Base-by-base conservation (phyloP, 257 asterid species). In the Petrea volubilis region DNA sequence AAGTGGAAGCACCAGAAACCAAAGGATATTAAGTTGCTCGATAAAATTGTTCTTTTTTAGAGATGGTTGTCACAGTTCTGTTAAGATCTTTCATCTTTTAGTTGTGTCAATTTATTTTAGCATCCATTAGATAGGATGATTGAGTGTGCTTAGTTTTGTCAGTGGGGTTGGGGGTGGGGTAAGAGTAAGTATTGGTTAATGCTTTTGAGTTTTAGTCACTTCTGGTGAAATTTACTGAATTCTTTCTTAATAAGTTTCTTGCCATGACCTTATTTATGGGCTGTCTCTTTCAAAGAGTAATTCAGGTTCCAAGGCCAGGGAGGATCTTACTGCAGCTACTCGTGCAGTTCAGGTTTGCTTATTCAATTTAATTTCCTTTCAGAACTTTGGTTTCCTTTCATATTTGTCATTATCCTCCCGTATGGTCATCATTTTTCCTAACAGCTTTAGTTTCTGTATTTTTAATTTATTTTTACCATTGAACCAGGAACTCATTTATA, bases 241-340 rank as follows among this genome's bases (percentile, higher is more conserved):
- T 56, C 43, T 47, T 58, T 11, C 61, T 21, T 21, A 50, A 15
- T 5, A 20, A 29, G 43, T n/a, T n/a, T n/a, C n/a, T n/a, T n/a
- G n/a, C n/a, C 63, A 63, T 33, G 70, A 67, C 71, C 52, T 64
- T 55, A 62, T 55, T 53, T 38, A 46, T 38, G 23, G 65, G n/a
- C 38, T 70, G 15, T 65, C 34, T 47, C 53, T 70, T 77, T 62
- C 74, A 64, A 31, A 94, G 99, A 94, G 99, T 84, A 91, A 89
- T 78, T 94, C 99, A 59, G 97, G 99, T 77, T 87, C 90, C 81
- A 91, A 91, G 83, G 99, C 99, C 58, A 72, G 96, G 74, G 99
- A 94, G 83, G 97, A 94, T 76, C 99, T 94, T 84, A 96, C 99
- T 71, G 91, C 96, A 56, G 99, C 99, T 58, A 94, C 99, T 31